Evolutionary conservation across 352 stramenopile species (phyloP).

Genomic region (Globisporangium viniferum): DNA sequence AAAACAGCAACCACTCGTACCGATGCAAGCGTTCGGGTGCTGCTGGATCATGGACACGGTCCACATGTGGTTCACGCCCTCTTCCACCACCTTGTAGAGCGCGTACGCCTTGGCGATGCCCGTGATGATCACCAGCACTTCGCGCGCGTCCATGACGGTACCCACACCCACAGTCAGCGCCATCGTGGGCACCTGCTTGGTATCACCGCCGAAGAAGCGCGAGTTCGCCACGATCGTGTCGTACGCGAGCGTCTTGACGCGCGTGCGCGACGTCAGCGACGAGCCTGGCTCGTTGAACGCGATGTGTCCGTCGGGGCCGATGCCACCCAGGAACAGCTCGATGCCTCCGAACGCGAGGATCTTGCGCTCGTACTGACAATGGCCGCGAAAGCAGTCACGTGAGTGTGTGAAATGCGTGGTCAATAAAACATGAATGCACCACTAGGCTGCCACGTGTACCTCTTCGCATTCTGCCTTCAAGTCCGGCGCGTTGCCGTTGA

Average conservation of each 20-base stretch:
- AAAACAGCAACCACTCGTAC: constrained; percentile 18
- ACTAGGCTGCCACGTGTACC: constrained; percentile 12
- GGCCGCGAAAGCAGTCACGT: not conserved
- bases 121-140: constrained; percentile 89
- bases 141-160: constrained; percentile 84
- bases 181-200: constrained; percentile 85
- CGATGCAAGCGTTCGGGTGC: constrained; percentile 79
- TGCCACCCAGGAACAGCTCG: constrained; percentile 91
- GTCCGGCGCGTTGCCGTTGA: constrained; percentile 81
- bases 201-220: constrained; percentile 82
- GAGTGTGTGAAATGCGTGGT: not conserved
- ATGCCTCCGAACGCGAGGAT: constrained; percentile 84
- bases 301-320: constrained; percentile 92
- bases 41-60: constrained; percentile 86
- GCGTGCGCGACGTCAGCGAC: constrained; percentile 74
- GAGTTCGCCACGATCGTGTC: constrained; percentile 89
- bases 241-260: constrained; percentile 89
- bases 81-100: constrained; percentile 87
- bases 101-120: constrained; percentile 83
- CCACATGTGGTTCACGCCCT: constrained; percentile 91
- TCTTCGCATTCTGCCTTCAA: constrained; percentile 71
- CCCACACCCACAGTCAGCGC: constrained; percentile 87
- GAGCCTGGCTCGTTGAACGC: constrained; percentile 91
- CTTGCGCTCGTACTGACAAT: constrained; percentile 69
- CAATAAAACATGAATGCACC: not conserved